Conservation (phyloP, 768 basidiomycete genomes). For the Suillus bovinus region DNA sequence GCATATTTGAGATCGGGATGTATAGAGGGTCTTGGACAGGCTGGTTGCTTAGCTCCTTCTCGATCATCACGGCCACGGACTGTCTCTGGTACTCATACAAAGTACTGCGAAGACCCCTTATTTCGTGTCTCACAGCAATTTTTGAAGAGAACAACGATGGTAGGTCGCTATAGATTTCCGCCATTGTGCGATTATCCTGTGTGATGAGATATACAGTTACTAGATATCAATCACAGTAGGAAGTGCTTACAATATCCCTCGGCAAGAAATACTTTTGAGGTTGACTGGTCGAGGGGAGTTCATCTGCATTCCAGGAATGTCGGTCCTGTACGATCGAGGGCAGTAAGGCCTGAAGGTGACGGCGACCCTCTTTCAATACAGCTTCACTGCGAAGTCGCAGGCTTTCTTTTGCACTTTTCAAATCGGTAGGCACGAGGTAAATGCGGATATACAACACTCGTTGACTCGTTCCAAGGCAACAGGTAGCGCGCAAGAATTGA, state of each 20-base stretch:
- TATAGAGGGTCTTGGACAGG: slow-evolving; percentile 61
- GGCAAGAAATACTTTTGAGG: slow-evolving; percentile 23
- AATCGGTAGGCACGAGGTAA: slow-evolving; percentile 72
- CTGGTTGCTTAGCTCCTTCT: slow-evolving; percentile 47
- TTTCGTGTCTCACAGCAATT: slow-evolving; percentile 26
- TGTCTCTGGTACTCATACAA: slow-evolving; percentile 70
- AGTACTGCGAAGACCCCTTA: slow-evolving; percentile 46
- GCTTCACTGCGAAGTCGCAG: slow-evolving; percentile 46
- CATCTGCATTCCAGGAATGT: slow-evolving; percentile 48
- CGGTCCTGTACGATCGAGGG: slow-evolving; percentile 43
- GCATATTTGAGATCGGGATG: slow-evolving; percentile 49
- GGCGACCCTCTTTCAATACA: slow-evolving; percentile 28
- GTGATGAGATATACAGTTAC: slow-evolving; percentile 11
- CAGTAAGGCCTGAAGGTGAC: slow-evolving; percentile 47
- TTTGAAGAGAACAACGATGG: slow-evolving; percentile 42
- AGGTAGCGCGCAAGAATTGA: slow-evolving; percentile 57
- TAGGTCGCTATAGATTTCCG: slow-evolving; percentile 70
- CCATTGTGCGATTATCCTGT: slow-evolving; percentile 66
- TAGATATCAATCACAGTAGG: not conserved
- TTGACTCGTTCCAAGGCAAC: slow-evolving; percentile 28
- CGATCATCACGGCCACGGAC: slow-evolving; percentile 72
- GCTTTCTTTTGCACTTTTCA: slow-evolving; percentile 51
- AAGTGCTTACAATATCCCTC: slow-evolving; percentile 27
- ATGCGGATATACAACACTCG: slow-evolving; percentile 48
- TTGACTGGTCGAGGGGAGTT: slow-evolving; percentile 14